Base-by-base conservation (phyloP, 495 filamentous ascomycete species). In the Penicillium malachiteum region DNA sequence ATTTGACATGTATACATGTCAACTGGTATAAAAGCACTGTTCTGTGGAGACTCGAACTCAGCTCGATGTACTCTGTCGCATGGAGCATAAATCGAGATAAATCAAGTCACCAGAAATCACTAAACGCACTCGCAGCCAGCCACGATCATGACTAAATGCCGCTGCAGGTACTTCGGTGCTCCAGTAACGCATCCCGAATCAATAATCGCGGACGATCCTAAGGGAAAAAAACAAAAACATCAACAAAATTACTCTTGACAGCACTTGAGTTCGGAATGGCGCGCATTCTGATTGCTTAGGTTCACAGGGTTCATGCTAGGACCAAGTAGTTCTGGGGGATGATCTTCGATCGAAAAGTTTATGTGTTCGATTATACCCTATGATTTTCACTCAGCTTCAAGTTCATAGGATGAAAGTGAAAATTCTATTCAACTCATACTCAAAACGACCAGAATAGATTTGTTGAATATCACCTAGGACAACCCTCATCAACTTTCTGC, bases 151-250 rank as follows among this genome's bases (percentile, higher is more conserved):
- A 50, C 40, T 48, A 37, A 5, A 37, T 9, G 57, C 54, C 54
- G 51, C 62, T 64, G 62, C 62, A 64, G 62, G 62, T 61, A 61
- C 62, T 64, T 54, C 31, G 8, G n/a, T 47, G 40, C 8, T 39
- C 37, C 51, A 48, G 18, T 31, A 17, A 17, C 17, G 17, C 32
- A 32, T 45, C 35, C 34, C 40, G 45, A 59, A 50, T 63, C 57
- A 58, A 64, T 58, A 63, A 48, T 59, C 48, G 49, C 52, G 39
- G 31, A 8, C 43, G 58, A 54, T 50, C 43, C 21, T 30, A 43
- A 33, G 54, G 50, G 33, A 37, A 26, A 48, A 61, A 40, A 32
- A 35, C 53, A 47, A 48, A 40, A 12, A 34, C 35, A 31, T 10
- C 8, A 21, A 26, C 34, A n/a, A 31, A 51, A 39, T n/a, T n/a